Base-by-base conservation (phyloP, 1,284 basidiomycete species). In the Cryptococcus depauperatus region DNA sequence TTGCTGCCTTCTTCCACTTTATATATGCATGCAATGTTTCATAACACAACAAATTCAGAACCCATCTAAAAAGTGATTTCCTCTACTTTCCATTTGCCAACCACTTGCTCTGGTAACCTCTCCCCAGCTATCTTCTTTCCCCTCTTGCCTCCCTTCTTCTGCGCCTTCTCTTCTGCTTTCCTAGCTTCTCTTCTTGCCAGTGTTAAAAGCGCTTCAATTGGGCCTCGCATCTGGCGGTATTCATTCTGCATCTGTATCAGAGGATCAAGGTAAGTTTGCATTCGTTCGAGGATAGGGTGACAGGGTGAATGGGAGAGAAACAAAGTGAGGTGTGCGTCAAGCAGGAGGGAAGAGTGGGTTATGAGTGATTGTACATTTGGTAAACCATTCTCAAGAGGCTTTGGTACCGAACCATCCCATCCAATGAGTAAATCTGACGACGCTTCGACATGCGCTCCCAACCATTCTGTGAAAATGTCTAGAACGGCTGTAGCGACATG, bases 71-170 rank as follows among this genome's bases (percentile, higher is more conserved):
- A 69, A 16, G 58, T 60, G 35, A 67, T 55, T 44, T 69, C 61
- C 58, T 69, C 66, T 1, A 69, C 62, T 38, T 57, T 58, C 63
- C 64, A 69, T 46, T 64, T 64, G 19, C 66, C 66, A 13, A 69
- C 57, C 9, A 51, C 55, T 52, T 66, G 62, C 19, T 65, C 62
- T 2, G 52, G 48, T 41, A 60, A 38, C n/a, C 48, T 54, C 11
- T 13, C 38, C 7, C 13, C 32, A n/a, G n/a, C 43, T 22, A 43
- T 27, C 26, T 23, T 33, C 9, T 16, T 19, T 23, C 25, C 35
- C 38, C 47, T 43, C 35, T 27, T 41, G 16, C 30, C 28, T n/a
- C 33, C 42, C 37, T 41, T 33, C 44, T 55, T 50, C 41, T 54
- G 50, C 35, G 55, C 50, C n/a, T 43, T 42, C 42, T 51, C 48